Base-by-base conservation (phyloP, 2,329 filamentous ascomycete species). In the Plenodomus tracheiphilus region DNA sequence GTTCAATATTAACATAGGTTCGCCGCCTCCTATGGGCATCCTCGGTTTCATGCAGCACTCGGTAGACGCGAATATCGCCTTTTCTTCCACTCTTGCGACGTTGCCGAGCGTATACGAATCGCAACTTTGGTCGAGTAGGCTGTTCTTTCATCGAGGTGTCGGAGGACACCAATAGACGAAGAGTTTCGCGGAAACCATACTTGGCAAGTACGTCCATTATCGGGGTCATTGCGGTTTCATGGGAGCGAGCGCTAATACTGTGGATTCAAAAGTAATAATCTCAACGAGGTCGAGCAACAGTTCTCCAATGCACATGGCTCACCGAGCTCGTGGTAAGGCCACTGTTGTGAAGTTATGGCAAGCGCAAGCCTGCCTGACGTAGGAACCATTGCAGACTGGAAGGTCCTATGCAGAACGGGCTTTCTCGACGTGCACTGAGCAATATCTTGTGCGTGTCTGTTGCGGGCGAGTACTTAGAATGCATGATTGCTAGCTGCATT, bases 61-160 rank as follows among this genome's bases (percentile, higher is more conserved):
- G 37, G 20, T 43, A 53, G 32, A 53, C 30, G 16, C 25, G 43
- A 3, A 17, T 36, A 15, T 19, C 36, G 13, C 36, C 28, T 28
- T 46, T 46, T 17, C 39, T 40, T 18, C 21, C 42, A 15, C 39
- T 50, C 11, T 20, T 22, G 21, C 42, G 13, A 32, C 11, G 45
- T 19, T 41, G 43, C 28, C 36, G 36, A n/a, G 43, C 39, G 19
- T 18, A 49, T 11, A 28, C 42, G 19, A 38, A 46, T 43, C 15
- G 30, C 19, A 28, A 5, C 4, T 35, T 3, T 18, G 19, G n/a
- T 3, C 2, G 22, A 11, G 4, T 32, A 15, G 4, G 11, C 13
- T 32, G 28, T 11, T 32, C 11, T 11, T 32, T 11, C 6, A 32
- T 32, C 28, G 28, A 17, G 35, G 35, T 18, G 25, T 40, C 36